Evolutionary conservation across 306 rosid species (phyloP).

Genomic region (Rubus parviflorus): DNA sequence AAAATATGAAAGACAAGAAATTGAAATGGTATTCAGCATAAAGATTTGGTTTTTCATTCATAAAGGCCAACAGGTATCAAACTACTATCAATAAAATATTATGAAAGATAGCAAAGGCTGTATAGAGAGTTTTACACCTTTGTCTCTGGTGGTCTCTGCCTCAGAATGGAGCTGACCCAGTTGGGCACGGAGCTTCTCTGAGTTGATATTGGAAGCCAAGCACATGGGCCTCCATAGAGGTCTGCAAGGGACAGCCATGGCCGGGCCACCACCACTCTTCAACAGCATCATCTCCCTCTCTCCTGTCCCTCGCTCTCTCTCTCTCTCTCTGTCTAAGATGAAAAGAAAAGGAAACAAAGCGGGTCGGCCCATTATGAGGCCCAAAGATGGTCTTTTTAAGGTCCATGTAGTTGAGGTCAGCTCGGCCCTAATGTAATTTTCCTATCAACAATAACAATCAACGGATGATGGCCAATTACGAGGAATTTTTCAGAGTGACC

Average conservation of each 20-base stretch:
- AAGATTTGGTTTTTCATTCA: not conserved
- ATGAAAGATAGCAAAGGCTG: not conserved
- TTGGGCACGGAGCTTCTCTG: slow-evolving; percentile 66
- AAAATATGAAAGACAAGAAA: not conserved
- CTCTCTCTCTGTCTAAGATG: slow-evolving; percentile 16
- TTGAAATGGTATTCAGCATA: not conserved
- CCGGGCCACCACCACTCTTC: slow-evolving; percentile 34
- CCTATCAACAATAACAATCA: too few species aligned
- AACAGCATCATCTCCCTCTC: slow-evolving; percentile 28
- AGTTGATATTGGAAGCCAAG: slow-evolving; percentile 43
- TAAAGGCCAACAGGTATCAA: slow-evolving; percentile 5
- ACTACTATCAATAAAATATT: not conserved
- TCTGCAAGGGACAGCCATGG: slow-evolving; percentile 44
- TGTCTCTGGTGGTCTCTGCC: slow-evolving; percentile 62
- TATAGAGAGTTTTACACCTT: slow-evolving; percentile 38
- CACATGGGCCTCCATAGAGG: slow-evolving; percentile 36
- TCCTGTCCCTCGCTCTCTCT: slow-evolving; percentile 11
- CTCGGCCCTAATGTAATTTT: too few species aligned
- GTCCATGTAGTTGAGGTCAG: too few species aligned
- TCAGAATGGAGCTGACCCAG: slow-evolving; percentile 75
- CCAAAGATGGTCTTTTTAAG: not conserved
- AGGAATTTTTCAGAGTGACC: too few species aligned
- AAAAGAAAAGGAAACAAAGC: not conserved
- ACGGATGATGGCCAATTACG: too few species aligned
- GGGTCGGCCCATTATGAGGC: not conserved